Conservation (phyloP, 805 yeast genomes). For the Starmera amethionina region DNA sequence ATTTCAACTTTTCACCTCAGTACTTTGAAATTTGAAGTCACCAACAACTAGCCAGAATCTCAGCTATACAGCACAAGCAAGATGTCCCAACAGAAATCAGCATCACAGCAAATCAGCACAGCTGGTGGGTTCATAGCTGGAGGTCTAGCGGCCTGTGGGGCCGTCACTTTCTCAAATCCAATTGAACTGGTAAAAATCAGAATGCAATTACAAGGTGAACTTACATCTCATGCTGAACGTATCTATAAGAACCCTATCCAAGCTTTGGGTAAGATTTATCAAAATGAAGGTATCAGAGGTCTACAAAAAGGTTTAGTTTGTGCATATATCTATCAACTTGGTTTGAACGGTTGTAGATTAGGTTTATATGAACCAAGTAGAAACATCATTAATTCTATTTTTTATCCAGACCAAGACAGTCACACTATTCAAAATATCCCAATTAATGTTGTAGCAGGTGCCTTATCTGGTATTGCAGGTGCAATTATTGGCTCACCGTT, state of each 20-base stretch:
- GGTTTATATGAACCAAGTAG: slow-evolving; percentile 92
- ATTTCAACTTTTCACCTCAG: no score
- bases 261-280: slow-evolving; percentile 62
- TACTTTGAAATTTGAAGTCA: not conserved
- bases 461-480: slow-evolving; percentile 78
- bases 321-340: slow-evolving; percentile 85
- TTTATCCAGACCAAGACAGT: slow-evolving; percentile 43
- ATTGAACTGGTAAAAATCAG: slow-evolving; percentile 90
- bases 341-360: slow-evolving; percentile 87
- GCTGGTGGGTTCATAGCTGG: slow-evolving; percentile 84
- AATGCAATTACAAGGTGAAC: slow-evolving; percentile 95
- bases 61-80: not conserved
- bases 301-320: slow-evolving; percentile 82
- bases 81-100: slow-evolving; percentile 20
- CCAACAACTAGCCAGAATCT: not conserved
- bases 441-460: slow-evolving; percentile 74
- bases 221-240: slow-evolving; percentile 41
- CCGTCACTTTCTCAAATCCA: slow-evolving; percentile 95
- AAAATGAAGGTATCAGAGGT: slow-evolving; percentile 80
- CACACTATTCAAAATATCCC: slow-evolving; percentile 37
- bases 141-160: slow-evolving; percentile 93
- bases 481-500: slow-evolving; percentile 87
- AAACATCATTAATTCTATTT: slow-evolving; percentile 39
- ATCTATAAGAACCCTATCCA: slow-evolving; percentile 80
- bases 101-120: slow-evolving; percentile 53